Evolutionary conservation across 108 stramenopile genomes (phyloP), one percentile per base, ranked within the genome.

Genomic region (Cyclotella cryptica): DNA sequence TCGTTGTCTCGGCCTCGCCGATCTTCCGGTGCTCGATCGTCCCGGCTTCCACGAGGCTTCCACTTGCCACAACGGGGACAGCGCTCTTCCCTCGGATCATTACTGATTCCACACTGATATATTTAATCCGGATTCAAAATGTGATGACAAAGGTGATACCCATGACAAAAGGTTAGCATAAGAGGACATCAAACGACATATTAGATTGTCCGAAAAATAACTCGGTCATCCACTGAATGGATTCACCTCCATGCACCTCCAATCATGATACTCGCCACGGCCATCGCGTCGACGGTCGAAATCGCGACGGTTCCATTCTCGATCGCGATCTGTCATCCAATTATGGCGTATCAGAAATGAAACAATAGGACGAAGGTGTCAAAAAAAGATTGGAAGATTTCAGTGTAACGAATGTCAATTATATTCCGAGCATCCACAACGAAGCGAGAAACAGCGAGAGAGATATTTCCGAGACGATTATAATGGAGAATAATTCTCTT

Each of bases 171-270:
- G 55, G 55, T 55, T 55, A 55, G 52, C 40, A 74, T 40, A 11
- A 62, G 45, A 58, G 42, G 29, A 27, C 41, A 42, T 10, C 26
- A 28, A 64, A 3, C 46, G n/a, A 44, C 27, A 53, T 60, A 44
- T 19, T 28, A 46, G 13, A 13, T 30, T 21, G 39, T 43, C 30
- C 10, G 35, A 30, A 62, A 30, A 15, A 18, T 40, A 24, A 30
- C 14, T 39, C 35, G 18, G 15, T 66, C 57, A 46, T 66, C 65
- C 65, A 66, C 22, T 53, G 51, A 63, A 74, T 64, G 72, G 46
- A 81, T 74, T 81, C 80, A 81, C 80, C 80, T 81, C 80, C 73
- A 54, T 52, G 60, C 68, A 72, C 44, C 54, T 68, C 44, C 71
- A 60, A 71, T 44, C 41, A 10, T 45, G n/a, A 19, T n/a, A 45